A percentile compares a stretch with the other conserved stretches of the same genome.
Evolutionary conservation across 805 yeast genomes (phyloP).

Genomic region (Huiozyma sinensis): DNA sequence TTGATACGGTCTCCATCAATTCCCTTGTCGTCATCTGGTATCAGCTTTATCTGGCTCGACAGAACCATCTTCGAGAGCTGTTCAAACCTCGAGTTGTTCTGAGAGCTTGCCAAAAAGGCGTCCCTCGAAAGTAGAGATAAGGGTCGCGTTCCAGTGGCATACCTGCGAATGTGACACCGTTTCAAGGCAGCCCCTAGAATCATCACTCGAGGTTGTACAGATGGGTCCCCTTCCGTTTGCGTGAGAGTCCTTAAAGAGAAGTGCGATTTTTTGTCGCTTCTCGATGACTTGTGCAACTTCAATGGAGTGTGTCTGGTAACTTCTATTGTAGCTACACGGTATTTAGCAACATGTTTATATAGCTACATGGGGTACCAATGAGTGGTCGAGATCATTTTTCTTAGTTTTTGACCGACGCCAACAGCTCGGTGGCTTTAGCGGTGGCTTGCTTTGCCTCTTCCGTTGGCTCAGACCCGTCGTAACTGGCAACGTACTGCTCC

Average conservation of each 20-base stretch:
- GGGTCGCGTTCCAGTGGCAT: not conserved
- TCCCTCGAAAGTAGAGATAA: slow-evolving; percentile 2
- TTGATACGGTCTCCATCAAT: slow-evolving; percentile 10
- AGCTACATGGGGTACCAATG: too few relatives aligned
- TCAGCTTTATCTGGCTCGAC: not conserved
- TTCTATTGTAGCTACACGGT: too few relatives aligned
- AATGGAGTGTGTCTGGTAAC: too few relatives aligned
- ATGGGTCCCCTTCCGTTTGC: too few relatives aligned
- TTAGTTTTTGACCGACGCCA: slow-evolving; percentile 3
- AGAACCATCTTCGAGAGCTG: not conserved
- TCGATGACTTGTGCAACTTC: too few relatives aligned
- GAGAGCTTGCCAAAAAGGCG: slow-evolving; percentile 5
- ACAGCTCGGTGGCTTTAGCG: slow-evolving; percentile 18
- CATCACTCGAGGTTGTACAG: too few relatives aligned
- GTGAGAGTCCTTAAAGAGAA: too few relatives aligned
- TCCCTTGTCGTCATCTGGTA: not conserved
- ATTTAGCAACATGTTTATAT: too few relatives aligned
- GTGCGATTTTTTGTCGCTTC: too few relatives aligned
- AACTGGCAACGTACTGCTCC: slow-evolving; percentile 30
- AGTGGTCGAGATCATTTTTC: too few relatives aligned
- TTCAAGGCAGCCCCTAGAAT: too few relatives aligned
- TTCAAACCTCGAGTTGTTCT: slow-evolving; percentile 5
- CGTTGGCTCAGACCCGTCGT: slow-evolving; percentile 28
- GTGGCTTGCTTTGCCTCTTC: slow-evolving; percentile 20
- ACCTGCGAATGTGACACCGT: too few relatives aligned